These are phyloP conservation scores for Cucurbita maxima DNA, from an alignment of 306 rosid species.

Conservation along the genomic window DNA sequence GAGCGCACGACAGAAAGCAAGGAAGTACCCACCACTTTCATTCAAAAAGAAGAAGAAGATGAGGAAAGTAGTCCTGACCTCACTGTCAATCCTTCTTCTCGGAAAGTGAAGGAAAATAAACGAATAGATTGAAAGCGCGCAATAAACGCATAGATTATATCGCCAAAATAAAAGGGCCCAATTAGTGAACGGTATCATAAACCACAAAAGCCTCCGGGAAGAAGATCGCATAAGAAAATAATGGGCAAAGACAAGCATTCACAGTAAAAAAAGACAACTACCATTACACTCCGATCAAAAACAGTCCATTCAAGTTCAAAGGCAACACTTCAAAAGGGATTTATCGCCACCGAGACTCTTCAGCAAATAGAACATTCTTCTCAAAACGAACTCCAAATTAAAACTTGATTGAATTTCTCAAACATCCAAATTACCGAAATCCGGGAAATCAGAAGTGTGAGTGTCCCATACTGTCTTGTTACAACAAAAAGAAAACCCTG, in stretches of 20 bases:
- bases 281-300: neutral
- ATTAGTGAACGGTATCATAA: neutral
- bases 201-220: neutral
- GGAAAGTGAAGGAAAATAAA: neutral
- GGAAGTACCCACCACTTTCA: neutral
- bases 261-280: neutral
- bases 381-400: neutral
- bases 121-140: neutral
- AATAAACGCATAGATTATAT: neutral
- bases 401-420: neutral
- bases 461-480: neutral
- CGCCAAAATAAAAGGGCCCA: neutral
- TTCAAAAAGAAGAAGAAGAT: neutral
- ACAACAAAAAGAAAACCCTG: neutral
- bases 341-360: neutral
- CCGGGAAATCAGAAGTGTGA: neutral
- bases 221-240: neutral
- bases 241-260: neutral
- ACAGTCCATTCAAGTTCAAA: neutral
- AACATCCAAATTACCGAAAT: neutral
- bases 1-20: neutral
- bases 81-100: neutral
- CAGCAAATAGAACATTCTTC: neutral
- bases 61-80: neutral
- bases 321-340: neutral